These are phyloP conservation scores for Hypomontagnella submonticulosa DNA, from an alignment of 495 filamentous ascomycete species.

Conservation along the genomic window DNA sequence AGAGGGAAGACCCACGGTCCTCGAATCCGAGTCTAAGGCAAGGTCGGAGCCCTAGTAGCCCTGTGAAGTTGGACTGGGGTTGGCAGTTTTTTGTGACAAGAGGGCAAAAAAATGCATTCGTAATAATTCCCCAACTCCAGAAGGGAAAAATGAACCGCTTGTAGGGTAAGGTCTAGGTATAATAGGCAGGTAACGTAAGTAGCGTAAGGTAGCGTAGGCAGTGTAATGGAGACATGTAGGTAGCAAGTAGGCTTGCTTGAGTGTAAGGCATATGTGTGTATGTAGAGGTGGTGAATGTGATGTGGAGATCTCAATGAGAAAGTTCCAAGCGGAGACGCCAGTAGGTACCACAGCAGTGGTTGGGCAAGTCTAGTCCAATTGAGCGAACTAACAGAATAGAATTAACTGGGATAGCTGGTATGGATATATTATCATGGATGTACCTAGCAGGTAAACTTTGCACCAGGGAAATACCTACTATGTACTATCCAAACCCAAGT, in stretches of 20 bases:
- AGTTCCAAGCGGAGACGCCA: conserved; percentile 13
- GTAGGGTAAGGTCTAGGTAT: conserved; percentile 31
- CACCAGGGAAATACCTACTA: too few relatives aligned
- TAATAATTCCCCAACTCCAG: conserved; percentile 2
- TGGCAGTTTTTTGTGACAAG: background rate
- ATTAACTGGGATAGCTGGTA: background rate
- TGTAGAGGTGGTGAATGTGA: too few relatives aligned
- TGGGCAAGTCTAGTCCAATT: conserved; percentile 13
- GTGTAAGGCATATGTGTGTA: too few relatives aligned
- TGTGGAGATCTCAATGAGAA: conserved; percentile 18
- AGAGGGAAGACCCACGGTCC: conserved; percentile 21
- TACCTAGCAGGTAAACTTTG: too few relatives aligned
- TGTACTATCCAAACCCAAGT: too few relatives aligned
- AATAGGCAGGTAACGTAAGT: background rate
- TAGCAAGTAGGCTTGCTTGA: too few relatives aligned
- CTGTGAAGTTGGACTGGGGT: conserved; percentile 24
- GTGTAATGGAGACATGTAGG: too few relatives aligned
- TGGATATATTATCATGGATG: too few relatives aligned
- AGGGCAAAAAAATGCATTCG: conserved; percentile 13
- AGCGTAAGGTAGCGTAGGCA: too few relatives aligned
- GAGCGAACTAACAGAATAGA: conserved; percentile 16
- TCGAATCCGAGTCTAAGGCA: conserved; percentile 27
- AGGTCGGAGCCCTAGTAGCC: conserved; percentile 22
- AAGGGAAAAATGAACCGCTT: conserved; percentile 15
- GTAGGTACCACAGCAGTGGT: conserved; percentile 5